Base-by-base conservation (phyloP, 169 alveolate species). In the Plasmodium inui region DNA sequence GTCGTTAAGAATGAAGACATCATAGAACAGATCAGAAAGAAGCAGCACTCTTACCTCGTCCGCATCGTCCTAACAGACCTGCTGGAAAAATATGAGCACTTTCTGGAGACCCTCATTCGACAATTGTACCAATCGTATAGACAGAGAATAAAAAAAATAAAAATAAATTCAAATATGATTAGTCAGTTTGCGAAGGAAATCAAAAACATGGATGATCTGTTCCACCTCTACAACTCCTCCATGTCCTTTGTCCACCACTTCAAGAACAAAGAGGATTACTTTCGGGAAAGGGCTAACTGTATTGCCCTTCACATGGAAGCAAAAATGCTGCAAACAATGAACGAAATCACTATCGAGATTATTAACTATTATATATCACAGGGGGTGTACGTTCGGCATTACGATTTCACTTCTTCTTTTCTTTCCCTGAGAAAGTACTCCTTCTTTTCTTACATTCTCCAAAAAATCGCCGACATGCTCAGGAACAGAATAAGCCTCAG, bases 1-100 rank as follows among this genome's bases (percentile, higher is more conserved):
- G 3, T 80, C 10, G 17, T 74, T 53, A 50, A 14, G 2, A 9
- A 39, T 53, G 44, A 41, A 3, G 26, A 50, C 1, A 55, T 5
- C 12, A 12, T 57, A n/a, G 81, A 76, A 22, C 55, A 89, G 26
- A 79, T 89, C 14, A 89, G 50, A 79, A 61, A 79, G 17, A 89
- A 57, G 61, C 94, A 89, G 14, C 46, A 89, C 14, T 79, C 83
- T 4, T 89, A 89, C 82, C 55, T 89, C 44, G 57, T 89, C 5
- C 84, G 67, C 14, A 89, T 89, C 50, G 79, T 89, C 46, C 37
- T 41, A 55, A 57, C 94, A 28, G 94, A 89, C 37, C 8, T 89
- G 82, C 50, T 89, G 7, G 94, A 89, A 89, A 89, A 80, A 32
- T 89, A 89, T 89, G 94, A 89, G 46, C 72, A 41, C 3, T 28